Evolutionary conservation across 345 rosid species (phyloP).

Genomic region (Gynandropsis gynandra): DNA sequence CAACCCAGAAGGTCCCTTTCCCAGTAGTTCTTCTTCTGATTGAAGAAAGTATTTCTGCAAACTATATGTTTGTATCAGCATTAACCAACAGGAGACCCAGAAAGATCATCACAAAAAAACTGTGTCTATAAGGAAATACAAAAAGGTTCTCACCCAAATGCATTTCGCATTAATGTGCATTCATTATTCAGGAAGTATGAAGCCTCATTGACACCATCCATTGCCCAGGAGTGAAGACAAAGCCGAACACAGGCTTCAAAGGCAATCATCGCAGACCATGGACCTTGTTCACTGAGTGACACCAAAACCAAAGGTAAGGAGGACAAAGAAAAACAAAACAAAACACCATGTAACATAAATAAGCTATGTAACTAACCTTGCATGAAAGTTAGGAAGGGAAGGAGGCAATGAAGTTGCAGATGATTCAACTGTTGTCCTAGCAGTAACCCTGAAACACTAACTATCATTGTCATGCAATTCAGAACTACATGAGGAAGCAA

Average conservation of each 20-base stretch:
- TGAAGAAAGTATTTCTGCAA: slow-evolving; percentile 65
- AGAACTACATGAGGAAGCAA: slow-evolving; percentile 30
- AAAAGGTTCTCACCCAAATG: slow-evolving; percentile 52
- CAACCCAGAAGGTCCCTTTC: slow-evolving; percentile 52
- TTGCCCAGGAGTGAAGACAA: slow-evolving; percentile 84
- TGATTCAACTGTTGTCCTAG: slow-evolving; percentile 28
- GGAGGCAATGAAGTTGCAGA: slow-evolving; percentile 40
- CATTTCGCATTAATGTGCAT: slow-evolving; percentile 63
- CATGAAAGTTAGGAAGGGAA: slow-evolving; percentile 80
- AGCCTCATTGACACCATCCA: slow-evolving; percentile 55
- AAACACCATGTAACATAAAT: neutral
- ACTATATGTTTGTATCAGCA: slow-evolving; percentile 24
- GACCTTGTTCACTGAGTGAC: slow-evolving; percentile 73
- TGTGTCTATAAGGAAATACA: neutral
- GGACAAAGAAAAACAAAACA: neutral
- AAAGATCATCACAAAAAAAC: neutral
- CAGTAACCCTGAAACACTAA: slow-evolving; percentile 39
- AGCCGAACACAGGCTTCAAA: slow-evolving; percentile 87
- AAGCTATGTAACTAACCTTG: slow-evolving; percentile 47
- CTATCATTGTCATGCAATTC: slow-evolving; percentile 30
- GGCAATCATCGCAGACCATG: slow-evolving; percentile 86
- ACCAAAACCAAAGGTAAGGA: neutral
- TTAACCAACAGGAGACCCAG: neutral
- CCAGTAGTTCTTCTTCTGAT: slow-evolving; percentile 82
- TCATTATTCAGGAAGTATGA: slow-evolving; percentile 75